A percentile compares a stretch with the other conserved stretches of the same genome.
phyloP scores from a whole-genome alignment of 345 rosid species.

The Noccaea bulbosa region DNA sequence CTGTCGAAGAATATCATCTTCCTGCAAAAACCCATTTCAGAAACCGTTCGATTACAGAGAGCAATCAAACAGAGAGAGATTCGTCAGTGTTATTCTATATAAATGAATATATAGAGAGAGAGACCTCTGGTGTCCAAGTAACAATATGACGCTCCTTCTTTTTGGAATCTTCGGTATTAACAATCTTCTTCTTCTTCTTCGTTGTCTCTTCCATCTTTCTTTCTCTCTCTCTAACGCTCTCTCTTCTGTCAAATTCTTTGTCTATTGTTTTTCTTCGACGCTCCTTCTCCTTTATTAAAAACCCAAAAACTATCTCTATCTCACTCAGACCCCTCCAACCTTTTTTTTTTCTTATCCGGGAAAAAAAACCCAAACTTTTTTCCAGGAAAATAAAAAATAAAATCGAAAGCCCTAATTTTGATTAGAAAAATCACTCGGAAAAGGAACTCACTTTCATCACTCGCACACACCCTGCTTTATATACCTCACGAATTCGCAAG shows the following conservation, averaged over 20 bases:
- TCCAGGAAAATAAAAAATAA: slow-evolving; percentile 12
- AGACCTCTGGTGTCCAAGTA: slow-evolving; percentile 78
- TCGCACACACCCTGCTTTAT: slow-evolving; percentile 21
- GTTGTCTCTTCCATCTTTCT: slow-evolving; percentile 56
- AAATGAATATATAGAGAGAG: slow-evolving; percentile 11
- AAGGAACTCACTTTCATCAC: slow-evolving; percentile 40
- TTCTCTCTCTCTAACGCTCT: slow-evolving; percentile 30
- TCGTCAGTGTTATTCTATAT: slow-evolving; percentile 11
- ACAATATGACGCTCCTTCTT: slow-evolving; percentile 94
- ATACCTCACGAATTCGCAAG: slow-evolving; percentile 9
- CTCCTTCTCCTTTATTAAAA: slow-evolving; percentile 66
- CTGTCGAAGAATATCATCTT: slow-evolving; percentile 88
- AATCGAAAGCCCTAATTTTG: slow-evolving; percentile 13
- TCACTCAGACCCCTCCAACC: slow-evolving; percentile 54
- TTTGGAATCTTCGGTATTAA: slow-evolving; percentile 63
- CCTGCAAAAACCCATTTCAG: slow-evolving; percentile 55
- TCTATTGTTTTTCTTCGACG: slow-evolving; percentile 47
- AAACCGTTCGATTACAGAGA: slow-evolving; percentile 24
- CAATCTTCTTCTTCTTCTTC: slow-evolving; percentile 57
- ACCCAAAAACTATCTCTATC: slow-evolving; percentile 53
- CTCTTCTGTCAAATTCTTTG: slow-evolving; percentile 30
- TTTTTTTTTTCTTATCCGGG: slow-evolving; percentile 24
- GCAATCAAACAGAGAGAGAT: slow-evolving; percentile 28
- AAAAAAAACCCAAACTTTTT: slow-evolving; percentile 35
- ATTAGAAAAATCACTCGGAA: slow-evolving; percentile 23